Evolutionary conservation across 345 rosid genomes (phyloP), one percentile per base, ranked within the genome.

Genomic region (Ceriops decandra): DNA sequence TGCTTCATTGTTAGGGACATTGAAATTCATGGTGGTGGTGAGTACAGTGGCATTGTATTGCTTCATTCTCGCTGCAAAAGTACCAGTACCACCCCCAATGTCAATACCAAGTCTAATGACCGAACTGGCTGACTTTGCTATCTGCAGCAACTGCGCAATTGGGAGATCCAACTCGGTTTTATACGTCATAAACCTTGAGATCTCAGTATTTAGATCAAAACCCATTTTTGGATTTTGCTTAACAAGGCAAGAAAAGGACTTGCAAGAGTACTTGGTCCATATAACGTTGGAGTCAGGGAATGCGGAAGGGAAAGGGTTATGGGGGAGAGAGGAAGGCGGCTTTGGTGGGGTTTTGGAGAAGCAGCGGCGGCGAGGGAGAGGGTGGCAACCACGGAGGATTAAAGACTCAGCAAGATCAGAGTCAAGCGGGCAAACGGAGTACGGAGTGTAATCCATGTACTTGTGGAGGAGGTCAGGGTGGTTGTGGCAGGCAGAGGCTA

Each of bases 281-380:
- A 91, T 69, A 2, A 95, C 87, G 38, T 75, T 76, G 8, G 93
- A 82, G 32, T 90, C 97, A 0, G 86, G 89, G 28, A 88, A 88
- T 2, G 90, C 70, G 16, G 87, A 68, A 13, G 86, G 83, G 75
- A 85, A 89, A 8, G 90, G 90, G 53, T 80, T 36, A 4, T 27
- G 71, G 1, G 95, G 84, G 30, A 87, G 73, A 33, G 85, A 62
- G 33, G 79, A 69, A 1, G 87, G 60, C 2, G 88, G 80, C 54
- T 84, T 88, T 2, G 82, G 60, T 15, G 97, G 91, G 58, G 96
- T 88, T 32, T 76, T 75, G 17, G 99, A 88, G 85, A 91, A 91
- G 87, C 99, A 95, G 32, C 99, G 96, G 64, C 99, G 99, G 74
- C 99, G 97, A 57, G 99, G 99, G 46, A 90, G 93, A 0, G 97